A percentile compares a stretch with the other conserved stretches of the same genome.
Evolutionary conservation across 352 stramenopile species (phyloP).

Genomic region (Phytophthora pini): DNA sequence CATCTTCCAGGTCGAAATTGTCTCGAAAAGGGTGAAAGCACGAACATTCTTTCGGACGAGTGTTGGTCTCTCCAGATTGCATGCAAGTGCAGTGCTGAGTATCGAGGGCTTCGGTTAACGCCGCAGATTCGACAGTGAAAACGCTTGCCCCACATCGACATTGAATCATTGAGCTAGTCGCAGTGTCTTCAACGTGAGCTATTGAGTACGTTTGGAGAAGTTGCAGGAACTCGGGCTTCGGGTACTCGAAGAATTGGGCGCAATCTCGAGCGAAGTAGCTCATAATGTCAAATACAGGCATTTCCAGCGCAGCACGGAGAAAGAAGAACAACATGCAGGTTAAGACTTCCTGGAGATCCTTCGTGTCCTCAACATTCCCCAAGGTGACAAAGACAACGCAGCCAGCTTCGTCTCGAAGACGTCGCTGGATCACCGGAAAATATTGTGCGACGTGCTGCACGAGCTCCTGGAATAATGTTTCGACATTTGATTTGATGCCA

Average conservation of each 20-base stretch:
- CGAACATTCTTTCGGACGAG: constrained; percentile 5
- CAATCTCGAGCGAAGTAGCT: constrained; percentile 41
- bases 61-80: too few species aligned
- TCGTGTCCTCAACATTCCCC: constrained; percentile 25
- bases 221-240: constrained; percentile 31
- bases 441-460: constrained; percentile 42
- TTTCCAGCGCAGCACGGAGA: constrained; percentile 32
- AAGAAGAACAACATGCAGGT: constrained; percentile 58
- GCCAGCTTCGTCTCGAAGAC: constrained; percentile 47
- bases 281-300: constrained; percentile 40
- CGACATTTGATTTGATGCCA: background rate
- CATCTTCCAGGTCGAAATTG: constrained; percentile 24
- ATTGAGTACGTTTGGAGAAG: constrained; percentile 35
- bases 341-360: constrained; percentile 37
- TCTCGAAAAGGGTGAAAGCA: constrained; percentile 50
- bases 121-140: constrained; percentile 24
- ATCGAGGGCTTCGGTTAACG: constrained; percentile 18
- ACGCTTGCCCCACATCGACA: constrained; percentile 59
- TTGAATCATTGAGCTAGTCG: constrained; percentile 27
- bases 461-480: constrained; percentile 45
- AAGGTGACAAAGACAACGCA: constrained; percentile 49
- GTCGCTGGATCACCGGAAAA: constrained; percentile 54
- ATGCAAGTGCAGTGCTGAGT: constrained; percentile 34
- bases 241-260: constrained; percentile 42
- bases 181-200: constrained; percentile 19